Evolutionary conservation across 208 protist genomes (phyloP), one percentile per base, ranked within the genome.

Genomic region (Crithidia fasciculata): DNA sequence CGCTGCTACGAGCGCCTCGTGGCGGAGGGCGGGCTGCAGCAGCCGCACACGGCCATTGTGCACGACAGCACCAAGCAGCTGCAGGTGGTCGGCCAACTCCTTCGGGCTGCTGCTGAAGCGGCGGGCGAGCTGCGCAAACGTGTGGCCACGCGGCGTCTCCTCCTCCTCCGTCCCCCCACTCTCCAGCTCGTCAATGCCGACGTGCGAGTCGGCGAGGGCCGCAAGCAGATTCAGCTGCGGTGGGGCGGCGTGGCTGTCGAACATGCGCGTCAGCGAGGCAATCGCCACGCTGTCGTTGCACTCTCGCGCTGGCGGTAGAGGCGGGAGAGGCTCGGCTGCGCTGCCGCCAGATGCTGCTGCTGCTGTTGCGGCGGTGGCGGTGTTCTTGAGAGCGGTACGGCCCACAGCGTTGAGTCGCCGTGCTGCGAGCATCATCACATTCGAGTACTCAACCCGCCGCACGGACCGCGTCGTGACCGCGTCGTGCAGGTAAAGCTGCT

Each of bases 361-460:
- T 28, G 28, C 28, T 28, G 28, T 28, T 28, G 28, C 28, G 28
- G 28, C 28, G 1, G 28, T 28, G 28, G 28, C 28, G 28, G 28
- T 28, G 28, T 28, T 28, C 28, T 28, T 28, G 12, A 36, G 2
- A 39, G 45, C 50, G 40, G 52, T 41, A 13, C 47, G 4, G 36
- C 76, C 66, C 36, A 36, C 15, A 4, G 40, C 44, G 45, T 70
- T 74, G 62, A 71, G 74, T 4, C 58, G 60, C 13, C 80, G 72
- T 13, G 72, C 43, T 40, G 83, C 81, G 40, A 95, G 58, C 56
- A 95, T 80, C 36, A 95, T 73, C 52, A 80, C 78, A 66, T 95
- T 95, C 39, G 90, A 95, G 82, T 95, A 93, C 76, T 95, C 90
- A 10, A 92, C 84, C 2, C 88, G 87, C 4, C 85, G 83, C 39